Evolutionary conservation across 768 basidiomycete species (phyloP).

Genomic region (Pholiota conissans): DNA sequence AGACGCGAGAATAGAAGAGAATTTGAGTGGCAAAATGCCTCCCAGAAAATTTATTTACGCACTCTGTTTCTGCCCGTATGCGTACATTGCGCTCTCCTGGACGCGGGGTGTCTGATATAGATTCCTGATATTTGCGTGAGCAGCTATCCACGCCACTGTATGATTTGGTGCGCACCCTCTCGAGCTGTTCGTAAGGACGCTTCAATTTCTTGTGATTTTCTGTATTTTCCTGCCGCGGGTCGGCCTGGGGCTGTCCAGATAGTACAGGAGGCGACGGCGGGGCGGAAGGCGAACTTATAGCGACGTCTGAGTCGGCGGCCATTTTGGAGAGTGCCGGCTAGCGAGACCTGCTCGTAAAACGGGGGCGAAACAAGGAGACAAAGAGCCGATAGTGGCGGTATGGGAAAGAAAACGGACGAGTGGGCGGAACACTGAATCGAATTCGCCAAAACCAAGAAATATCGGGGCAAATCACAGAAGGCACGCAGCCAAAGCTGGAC

Average conservation of each 20-base stretch:
- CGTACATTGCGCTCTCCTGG: constrained; percentile 65
- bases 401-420: constrained; percentile 27
- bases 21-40: constrained; percentile 14
- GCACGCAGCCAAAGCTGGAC: constrained; percentile 31
- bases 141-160: background rate
- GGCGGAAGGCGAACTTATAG: constrained; percentile 50
- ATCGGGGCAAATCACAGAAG: constrained; percentile 33
- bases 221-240: constrained; percentile 41
- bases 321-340: constrained; percentile 26
- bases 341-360: constrained; percentile 21
- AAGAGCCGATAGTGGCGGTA: constrained; percentile 24
- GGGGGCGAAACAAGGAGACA: background rate
- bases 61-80: constrained; percentile 66
- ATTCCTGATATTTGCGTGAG: constrained; percentile 54
- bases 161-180: constrained; percentile 53
- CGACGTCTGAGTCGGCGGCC: constrained; percentile 47
- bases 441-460: constrained; percentile 31
- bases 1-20: background rate
- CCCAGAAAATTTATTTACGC: constrained; percentile 25
- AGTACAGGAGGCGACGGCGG: constrained; percentile 35
- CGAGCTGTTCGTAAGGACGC: constrained; percentile 63
- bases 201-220: constrained; percentile 71
- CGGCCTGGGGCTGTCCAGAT: constrained; percentile 28
- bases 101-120: constrained; percentile 51
- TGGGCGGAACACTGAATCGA: constrained; percentile 28